Base-by-base conservation (phyloP, 2,329 filamentous ascomycete species). In the Sclerotinia sclerotiorum region DNA sequence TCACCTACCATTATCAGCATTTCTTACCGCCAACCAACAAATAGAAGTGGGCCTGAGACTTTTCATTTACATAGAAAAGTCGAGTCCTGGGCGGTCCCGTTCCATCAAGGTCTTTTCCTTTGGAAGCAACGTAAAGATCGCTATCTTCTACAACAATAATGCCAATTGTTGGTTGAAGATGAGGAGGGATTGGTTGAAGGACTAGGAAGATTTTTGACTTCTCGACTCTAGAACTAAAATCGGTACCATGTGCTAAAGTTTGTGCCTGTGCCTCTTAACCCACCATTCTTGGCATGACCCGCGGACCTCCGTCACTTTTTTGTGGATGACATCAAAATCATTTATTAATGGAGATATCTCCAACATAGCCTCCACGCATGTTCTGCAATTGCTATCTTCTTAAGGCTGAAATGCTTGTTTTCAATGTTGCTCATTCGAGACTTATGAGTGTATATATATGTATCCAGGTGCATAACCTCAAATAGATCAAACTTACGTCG, bases 171-270 rank as follows among this genome's bases (percentile, higher is more conserved):
- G 58, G 44, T 61, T 49, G 44, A 24, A n/a, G 27, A 35, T 32
- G 58, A n/a, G 17, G 29, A 61, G 15, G 27, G 58, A 61, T 61
- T 61, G 58, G 58, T 32, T n/a, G 7, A 35, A 32, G 44, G 49
- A 35, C 27, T 27, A 29, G 2, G 32, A 35, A 5, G 3, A 5
- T 11, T 49, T 17, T 6, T 7, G 11, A 19, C 10, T 61, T 35
- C 21, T 27, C 44, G 32, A 35, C 10, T 39, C 39, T 39, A 3
- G 39, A 13, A 39, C 39, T 39, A 8, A 61, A 24, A 46, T 35
- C 58, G 58, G 21, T 32, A 35, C 27, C 13, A 8, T 13, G 39
- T 13, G 54, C 35, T 19, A 29, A 55, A 44, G 42, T 32, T 60
- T 29, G 10, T 32, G 8, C 57, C 57, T 60, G 24, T 42, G 57